These are phyloP conservation scores for Arabis alpina DNA, from an alignment of 345 rosid species.

Conservation along the genomic window DNA sequence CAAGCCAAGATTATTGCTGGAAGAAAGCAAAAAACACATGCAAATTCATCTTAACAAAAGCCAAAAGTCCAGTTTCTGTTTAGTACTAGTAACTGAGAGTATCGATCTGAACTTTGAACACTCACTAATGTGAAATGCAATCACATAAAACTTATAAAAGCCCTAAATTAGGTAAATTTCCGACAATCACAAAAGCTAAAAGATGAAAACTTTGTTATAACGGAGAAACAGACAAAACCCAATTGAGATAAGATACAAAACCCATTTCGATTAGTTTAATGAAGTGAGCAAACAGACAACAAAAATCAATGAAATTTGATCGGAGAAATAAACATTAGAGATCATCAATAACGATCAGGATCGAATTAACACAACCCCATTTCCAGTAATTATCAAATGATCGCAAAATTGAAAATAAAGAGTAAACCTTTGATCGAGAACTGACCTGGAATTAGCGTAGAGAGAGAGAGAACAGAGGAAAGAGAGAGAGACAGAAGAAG, in stretches of 20 bases:
- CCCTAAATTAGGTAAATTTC: conserved; percentile 19
- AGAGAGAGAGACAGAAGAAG: conserved; percentile 27
- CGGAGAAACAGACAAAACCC: conserved; percentile 28
- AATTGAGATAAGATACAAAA: no score
- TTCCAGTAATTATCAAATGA: conserved; percentile 6
- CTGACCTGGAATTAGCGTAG: conserved; percentile 1
- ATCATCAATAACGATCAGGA: conserved; percentile 11
- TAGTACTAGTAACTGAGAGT: conserved; percentile 5
- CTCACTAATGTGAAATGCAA: conserved; percentile 36
- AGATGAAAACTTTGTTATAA: conserved; percentile 9
- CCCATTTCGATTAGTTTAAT: conserved; percentile 3
- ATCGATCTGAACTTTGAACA: conserved; percentile 10
- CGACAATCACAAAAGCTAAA: conserved; percentile 8
- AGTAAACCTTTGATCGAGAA: conserved; percentile 33
- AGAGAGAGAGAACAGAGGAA: conserved; percentile 33
- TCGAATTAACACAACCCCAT: not conserved
- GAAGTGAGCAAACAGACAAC: conserved; percentile 6
- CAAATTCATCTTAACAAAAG: conserved; percentile 13
- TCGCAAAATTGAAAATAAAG: conserved; percentile 5
- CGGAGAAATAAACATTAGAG: conserved; percentile 1
- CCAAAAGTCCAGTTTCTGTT: not conserved
- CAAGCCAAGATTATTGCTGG: conserved; percentile 73
- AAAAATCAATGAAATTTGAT: conserved; percentile 9
- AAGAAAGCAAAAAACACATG: no score
- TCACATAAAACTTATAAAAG: conserved; percentile 7